Conservation (phyloP, 1,284 basidiomycete species). For the Cryptococcus neoformans region DNA sequence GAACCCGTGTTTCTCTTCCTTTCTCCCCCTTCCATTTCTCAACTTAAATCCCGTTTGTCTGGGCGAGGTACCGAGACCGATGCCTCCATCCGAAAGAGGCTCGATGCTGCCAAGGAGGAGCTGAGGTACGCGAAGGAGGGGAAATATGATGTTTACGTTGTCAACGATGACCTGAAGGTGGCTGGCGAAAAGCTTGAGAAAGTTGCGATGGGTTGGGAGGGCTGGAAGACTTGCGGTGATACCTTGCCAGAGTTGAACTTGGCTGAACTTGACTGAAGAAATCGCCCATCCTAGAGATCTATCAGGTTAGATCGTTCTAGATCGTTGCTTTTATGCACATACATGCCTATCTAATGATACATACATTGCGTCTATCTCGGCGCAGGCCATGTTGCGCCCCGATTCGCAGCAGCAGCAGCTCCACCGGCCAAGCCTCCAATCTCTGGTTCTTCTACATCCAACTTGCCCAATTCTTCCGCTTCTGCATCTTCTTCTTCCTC, state of each 20-base stretch:
- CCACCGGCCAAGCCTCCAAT: conserved; percentile 11
- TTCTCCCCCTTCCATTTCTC: conserved; percentile 73
- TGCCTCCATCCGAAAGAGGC: conserved; percentile 67
- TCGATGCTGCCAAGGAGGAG: conserved; percentile 77
- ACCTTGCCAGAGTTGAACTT: conserved; percentile 41
- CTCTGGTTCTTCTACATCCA: conserved; percentile 23
- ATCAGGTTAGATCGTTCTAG: background rate
- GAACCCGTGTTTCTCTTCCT: conserved; percentile 91
- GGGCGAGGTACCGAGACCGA: conserved; percentile 84
- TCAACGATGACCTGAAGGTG: conserved; percentile 86
- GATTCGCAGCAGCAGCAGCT: conserved; percentile 3
- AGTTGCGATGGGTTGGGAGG: conserved; percentile 64
- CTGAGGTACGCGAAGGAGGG: conserved; percentile 76
- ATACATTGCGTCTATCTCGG: conserved; percentile 5
- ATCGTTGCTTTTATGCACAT: background rate
- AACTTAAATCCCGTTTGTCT: conserved; percentile 66
- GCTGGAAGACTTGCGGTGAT: conserved; percentile 43
- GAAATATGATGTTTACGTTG: conserved; percentile 74
- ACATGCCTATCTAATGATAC: background rate
- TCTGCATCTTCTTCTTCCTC: conserved; percentile 51
- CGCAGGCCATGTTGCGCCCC: conserved; percentile 23
- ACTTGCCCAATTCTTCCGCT: conserved; percentile 31
- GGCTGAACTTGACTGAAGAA: conserved; percentile 21
- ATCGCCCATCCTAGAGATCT: background rate
- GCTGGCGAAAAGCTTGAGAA: conserved; percentile 66